Percentiles rank a stretch among this genome's conserved stretches.
These are phyloP conservation scores for Chrysosporium queenslandicum DNA, from an alignment of 2,329 filamentous ascomycete genomes.

Conservation along the genomic window DNA sequence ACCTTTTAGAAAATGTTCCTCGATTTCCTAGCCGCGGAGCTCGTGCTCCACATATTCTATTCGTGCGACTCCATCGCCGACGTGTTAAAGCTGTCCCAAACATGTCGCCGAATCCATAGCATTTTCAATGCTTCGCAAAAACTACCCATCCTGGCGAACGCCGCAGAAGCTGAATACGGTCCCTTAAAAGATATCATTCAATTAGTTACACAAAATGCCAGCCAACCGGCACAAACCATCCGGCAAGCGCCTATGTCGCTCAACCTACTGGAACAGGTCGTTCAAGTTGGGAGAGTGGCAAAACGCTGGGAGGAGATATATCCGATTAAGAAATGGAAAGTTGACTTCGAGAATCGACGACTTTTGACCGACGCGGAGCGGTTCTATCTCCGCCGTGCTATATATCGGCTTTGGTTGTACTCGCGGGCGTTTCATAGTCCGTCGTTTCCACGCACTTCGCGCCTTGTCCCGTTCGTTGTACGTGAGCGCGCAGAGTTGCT, in stretches of 20 bases:
- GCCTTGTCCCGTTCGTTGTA: slow-evolving; percentile 39
- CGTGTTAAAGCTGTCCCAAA: slow-evolving; percentile 45
- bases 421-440: slow-evolving; percentile 48
- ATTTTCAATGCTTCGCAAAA: slow-evolving; percentile 47
- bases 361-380: slow-evolving; percentile 43
- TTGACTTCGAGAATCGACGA: slow-evolving; percentile 46
- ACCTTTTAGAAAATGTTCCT: slow-evolving; percentile 40
- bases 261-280: slow-evolving; percentile 46
- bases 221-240: slow-evolving; percentile 47
- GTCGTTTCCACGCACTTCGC: slow-evolving; percentile 42
- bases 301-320: slow-evolving; percentile 53
- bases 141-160: slow-evolving; percentile 44
- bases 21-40: slow-evolving; percentile 48
- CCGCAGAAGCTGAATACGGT: slow-evolving; percentile 48
- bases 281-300: slow-evolving; percentile 46
- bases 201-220: slow-evolving; percentile 51
- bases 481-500: slow-evolving; percentile 47
- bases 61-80: slow-evolving; percentile 45
- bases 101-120: slow-evolving; percentile 45
- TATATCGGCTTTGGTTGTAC: slow-evolving; percentile 54
- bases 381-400: slow-evolving; percentile 44
- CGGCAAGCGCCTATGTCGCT: slow-evolving; percentile 46
- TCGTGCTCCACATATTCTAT: slow-evolving; percentile 48
- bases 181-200: slow-evolving; percentile 51
- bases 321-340: slow-evolving; percentile 53